These are phyloP conservation scores for Tuber borchii DNA, from an alignment of 495 filamentous ascomycete genomes.

Conservation along the genomic window DNA sequence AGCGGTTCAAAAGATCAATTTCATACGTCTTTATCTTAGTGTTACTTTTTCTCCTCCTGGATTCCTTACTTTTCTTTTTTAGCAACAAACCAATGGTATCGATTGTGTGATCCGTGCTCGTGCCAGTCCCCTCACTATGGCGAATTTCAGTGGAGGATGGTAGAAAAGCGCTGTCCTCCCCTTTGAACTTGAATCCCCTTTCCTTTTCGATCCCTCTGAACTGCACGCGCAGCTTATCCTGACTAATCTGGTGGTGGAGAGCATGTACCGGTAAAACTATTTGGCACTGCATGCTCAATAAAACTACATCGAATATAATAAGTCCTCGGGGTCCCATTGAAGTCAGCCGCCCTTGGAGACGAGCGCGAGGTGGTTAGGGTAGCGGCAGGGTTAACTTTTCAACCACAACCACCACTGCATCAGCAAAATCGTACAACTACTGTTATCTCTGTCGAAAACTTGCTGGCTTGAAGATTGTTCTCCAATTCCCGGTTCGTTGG, in stretches of 20 bases:
- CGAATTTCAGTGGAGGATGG: neutral
- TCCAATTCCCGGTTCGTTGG: neutral
- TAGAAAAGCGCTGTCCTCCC: neutral
- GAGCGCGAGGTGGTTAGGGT: neutral
- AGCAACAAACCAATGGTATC: neutral
- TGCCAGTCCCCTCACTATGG: neutral
- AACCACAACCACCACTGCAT: neutral
- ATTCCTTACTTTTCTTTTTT: neutral
- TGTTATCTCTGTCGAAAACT: neutral
- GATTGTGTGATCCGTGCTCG: neutral
- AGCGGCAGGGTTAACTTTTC: neutral
- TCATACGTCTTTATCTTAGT: neutral
- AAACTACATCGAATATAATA: too few relatives aligned
- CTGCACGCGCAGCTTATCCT: neutral
- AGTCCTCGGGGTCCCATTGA: neutral
- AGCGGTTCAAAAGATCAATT: neutral
- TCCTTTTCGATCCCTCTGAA: neutral
- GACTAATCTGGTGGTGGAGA: neutral
- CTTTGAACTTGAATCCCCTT: neutral
- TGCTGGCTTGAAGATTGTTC: neutral
- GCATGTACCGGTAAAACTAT: too few relatives aligned
- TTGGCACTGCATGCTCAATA: too few relatives aligned
- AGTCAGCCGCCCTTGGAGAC: neutral
- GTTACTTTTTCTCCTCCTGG: neutral
- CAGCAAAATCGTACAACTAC: neutral